Base-by-base conservation (phyloP, 495 filamentous ascomycete genomes). In the Penicillium coffeae region DNA sequence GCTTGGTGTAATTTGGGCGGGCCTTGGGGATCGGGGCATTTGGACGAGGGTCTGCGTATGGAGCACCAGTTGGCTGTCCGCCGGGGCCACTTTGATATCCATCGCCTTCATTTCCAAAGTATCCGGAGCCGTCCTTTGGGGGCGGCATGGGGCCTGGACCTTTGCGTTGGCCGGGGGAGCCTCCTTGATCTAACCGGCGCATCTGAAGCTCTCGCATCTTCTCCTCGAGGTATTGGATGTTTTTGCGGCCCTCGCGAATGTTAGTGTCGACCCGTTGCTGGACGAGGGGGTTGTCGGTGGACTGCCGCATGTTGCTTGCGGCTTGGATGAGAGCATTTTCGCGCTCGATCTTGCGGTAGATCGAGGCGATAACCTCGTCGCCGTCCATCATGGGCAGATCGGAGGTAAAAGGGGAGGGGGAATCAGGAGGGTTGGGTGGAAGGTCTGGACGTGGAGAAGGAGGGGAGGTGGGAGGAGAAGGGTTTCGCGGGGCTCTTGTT, bases 321-420 rank as follows among this genome's bases (percentile, higher is more conserved):
- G 88, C 90, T 69, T 88, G 85, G 77, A 99, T 93, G 56, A 99
- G 82, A 58, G 86, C 86, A 77, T 92, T 90, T 70, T 99, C 94
- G 67, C 93, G 82, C 78, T 96, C 90, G 71, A 97, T 96, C 88
- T 99, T 97, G 73, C 83, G 86, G 73, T 86, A 82, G 75, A 97
- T 88, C 72, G 91, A 87, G 71, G 77, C 80, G 72, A 92, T 82
- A 58, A 87, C 82, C 59, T 90, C 86, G 58, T 95, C 89, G 68
- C 70, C 69, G 49, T 73, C 72, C 72, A 75, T 75, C 59, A 54
- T 74, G 69, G 52, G 51, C 47, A 55, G 55, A 47, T 52, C 34
- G 48, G 51, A 55, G 45, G 46, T 45, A 46, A 44, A 15, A 34
- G 32, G 34, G 27, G 43, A 30, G 42, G 45, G 37, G n/a, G n/a